Base-by-base conservation (phyloP, 805 yeast species). In the Starmerella vaccinii region DNA sequence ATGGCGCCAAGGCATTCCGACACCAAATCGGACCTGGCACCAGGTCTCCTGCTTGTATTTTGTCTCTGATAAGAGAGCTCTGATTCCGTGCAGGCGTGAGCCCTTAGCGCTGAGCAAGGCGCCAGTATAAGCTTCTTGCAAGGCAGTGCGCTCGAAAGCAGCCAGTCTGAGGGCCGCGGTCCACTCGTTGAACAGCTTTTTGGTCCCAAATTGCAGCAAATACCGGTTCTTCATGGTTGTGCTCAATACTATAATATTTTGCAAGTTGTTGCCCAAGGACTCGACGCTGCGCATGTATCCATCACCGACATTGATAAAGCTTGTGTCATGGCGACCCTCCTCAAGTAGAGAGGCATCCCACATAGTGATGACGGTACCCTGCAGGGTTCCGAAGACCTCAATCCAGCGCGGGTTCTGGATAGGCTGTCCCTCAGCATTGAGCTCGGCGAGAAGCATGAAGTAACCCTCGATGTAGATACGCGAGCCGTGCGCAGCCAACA, bases 1-100 rank as follows among this genome's bases (percentile, higher is more conserved):
- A 52, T 95, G 76, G 63, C 82, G 84, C 97, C 97, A 92, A 1
- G 97, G 95, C 95, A 87, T 86, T 22, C 98, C 98, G 9, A 92
- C 77, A 18, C 98, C 97, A 66, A 90, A 92, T 57, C 97, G 74
- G 16, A 92, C 95, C 64, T 88, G 77, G 39, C 84, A 88, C 97
- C 96, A 90, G 61, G 89, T 96, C 65, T 86, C 95, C 62, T 87
- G 92, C 52, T 77, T 78, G 63, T 80, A 84, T 61, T 90, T 82
- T 18, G 92, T 82, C 57, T 84, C 95, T 0, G 95, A 82, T 51
- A 92, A 72, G 41, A 92, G 73, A 15, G 90, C 83, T 53, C 84
- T 77, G 55, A 92, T 88, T 62, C 94, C 97, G 49, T 90, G 81
- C 53, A 92, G 70, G 53, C 83, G 72, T 5, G 95, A 76, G 21